Percentiles rank a stretch among this genome's conserved stretches.
Conservation (phyloP, 805 yeast genomes). For the Lipomyces starkeyi region DNA sequence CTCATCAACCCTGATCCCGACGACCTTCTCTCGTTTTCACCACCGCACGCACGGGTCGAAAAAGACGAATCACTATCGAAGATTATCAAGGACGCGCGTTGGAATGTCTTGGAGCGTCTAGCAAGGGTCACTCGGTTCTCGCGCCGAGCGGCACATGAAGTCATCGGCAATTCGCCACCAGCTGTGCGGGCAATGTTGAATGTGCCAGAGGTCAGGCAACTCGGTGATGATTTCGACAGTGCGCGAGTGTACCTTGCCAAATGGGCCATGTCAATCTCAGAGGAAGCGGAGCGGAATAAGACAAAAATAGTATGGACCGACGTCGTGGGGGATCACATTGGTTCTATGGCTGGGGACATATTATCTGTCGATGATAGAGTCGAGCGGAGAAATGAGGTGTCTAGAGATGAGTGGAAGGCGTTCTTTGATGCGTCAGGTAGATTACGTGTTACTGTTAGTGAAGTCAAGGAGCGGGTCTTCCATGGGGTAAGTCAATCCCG, state of each 20-base stretch:
- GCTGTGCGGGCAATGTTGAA: conserved; percentile 62
- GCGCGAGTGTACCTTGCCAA: conserved; percentile 92
- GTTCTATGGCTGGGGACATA: conserved; percentile 48
- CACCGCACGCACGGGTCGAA: conserved; percentile 49
- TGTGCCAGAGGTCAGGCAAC: conserved; percentile 78
- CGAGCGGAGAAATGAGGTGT: conserved; percentile 71
- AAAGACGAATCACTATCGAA: conserved; percentile 53
- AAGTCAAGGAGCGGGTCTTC: conserved; percentile 81
- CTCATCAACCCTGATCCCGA: conserved; percentile 78
- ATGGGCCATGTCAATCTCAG: conserved; percentile 95
- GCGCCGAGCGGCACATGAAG: conserved; percentile 65
- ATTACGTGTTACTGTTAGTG: conserved; percentile 71
- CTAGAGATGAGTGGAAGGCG: conserved; percentile 77
- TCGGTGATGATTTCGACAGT: conserved; percentile 90
- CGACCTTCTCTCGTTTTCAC: conserved; percentile 66
- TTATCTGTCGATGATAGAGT: conserved; percentile 58
- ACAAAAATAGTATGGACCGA: conserved; percentile 49
- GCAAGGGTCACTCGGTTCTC: conserved; percentile 76
- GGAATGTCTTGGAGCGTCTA: conserved; percentile 84
- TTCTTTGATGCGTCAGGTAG: conserved; percentile 81
- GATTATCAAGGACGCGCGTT: conserved; percentile 71
- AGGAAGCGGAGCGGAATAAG: conserved; percentile 74
- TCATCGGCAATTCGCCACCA: conserved; percentile 63
- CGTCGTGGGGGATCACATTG: conserved; percentile 42
- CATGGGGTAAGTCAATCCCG: conserved; percentile 59